These are phyloP conservation scores for Metarhizium anisopliae DNA, from an alignment of 2,329 filamentous ascomycete species.

Conservation along the genomic window DNA sequence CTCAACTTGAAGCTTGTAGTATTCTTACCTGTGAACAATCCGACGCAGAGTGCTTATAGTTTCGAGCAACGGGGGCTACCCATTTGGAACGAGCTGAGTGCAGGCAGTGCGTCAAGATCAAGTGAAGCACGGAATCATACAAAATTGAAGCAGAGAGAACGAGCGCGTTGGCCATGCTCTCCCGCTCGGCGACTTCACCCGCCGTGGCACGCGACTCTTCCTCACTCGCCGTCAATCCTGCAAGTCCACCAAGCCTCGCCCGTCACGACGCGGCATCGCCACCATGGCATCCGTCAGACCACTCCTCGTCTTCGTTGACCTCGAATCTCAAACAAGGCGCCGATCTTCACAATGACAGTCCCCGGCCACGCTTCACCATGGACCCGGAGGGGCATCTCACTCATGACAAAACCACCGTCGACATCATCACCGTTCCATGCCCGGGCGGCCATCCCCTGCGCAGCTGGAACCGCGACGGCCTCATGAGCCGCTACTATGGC, in stretches of 20 bases:
- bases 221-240: conserved; percentile 16
- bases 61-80: too few species aligned
- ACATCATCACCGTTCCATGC: conserved; percentile 45
- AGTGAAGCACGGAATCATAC: too few species aligned
- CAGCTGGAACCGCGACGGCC: conserved; percentile 43
- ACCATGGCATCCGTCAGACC: not conserved
- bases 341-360: not conserved
- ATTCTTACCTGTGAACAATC: too few species aligned
- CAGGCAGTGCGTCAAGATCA: too few species aligned
- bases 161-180: not conserved
- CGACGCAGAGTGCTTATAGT: too few species aligned
- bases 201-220: conserved; percentile 12
- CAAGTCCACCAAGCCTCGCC: conserved; percentile 10
- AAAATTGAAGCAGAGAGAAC: too few species aligned
- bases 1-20: too few species aligned
- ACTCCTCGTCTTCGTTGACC: not conserved
- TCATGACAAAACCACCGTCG: conserved; percentile 44
- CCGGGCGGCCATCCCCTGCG: conserved; percentile 42
- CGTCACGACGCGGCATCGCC: not conserved
- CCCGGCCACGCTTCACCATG: conserved; percentile 18
- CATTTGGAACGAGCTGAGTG: too few species aligned
- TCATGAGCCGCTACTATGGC: conserved; percentile 38
- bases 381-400: conserved; percentile 27
- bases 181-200: conserved; percentile 6
- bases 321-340: not conserved